These are phyloP conservation scores for Pestalotiopsis fici DNA, from an alignment of 2,329 filamentous ascomycete genomes.

Conservation along the genomic window DNA sequence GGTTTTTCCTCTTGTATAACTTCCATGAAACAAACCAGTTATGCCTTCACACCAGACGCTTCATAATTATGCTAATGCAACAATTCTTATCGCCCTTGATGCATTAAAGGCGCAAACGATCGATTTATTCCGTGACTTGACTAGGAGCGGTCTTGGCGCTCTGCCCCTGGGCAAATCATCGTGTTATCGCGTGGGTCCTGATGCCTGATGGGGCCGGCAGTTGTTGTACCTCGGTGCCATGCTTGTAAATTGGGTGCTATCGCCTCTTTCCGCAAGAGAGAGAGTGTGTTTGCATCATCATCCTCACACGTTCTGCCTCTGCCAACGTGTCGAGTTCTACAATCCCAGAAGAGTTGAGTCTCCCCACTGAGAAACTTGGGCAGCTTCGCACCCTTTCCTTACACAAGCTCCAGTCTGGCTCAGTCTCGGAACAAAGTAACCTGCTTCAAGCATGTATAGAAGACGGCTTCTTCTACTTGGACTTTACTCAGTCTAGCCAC, in stretches of 20 bases:
- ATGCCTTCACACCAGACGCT: background rate
- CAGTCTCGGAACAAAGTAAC: background rate
- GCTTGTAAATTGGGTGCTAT: background rate
- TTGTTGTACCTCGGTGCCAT: background rate
- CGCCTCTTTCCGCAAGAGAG: background rate
- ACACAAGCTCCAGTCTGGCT: background rate
- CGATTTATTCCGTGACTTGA: background rate
- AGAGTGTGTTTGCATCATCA: background rate
- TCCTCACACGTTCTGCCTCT: background rate
- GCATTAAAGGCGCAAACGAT: background rate
- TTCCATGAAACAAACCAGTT: background rate
- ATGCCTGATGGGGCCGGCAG: background rate
- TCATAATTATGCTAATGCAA: background rate
- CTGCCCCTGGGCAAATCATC: background rate
- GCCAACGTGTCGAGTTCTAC: background rate
- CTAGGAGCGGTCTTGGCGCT: background rate
- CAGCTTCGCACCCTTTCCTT: background rate
- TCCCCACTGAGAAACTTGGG: background rate
- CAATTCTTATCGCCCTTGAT: background rate
- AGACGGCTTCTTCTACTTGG: constrained; percentile 5
- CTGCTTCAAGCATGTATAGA: background rate
- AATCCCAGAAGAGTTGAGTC: background rate
- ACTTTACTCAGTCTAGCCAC: background rate
- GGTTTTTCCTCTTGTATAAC: background rate
- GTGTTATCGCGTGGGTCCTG: background rate